Conservation (phyloP, 331 rosid genomes). For the Pyrus hybrid region DNA sequence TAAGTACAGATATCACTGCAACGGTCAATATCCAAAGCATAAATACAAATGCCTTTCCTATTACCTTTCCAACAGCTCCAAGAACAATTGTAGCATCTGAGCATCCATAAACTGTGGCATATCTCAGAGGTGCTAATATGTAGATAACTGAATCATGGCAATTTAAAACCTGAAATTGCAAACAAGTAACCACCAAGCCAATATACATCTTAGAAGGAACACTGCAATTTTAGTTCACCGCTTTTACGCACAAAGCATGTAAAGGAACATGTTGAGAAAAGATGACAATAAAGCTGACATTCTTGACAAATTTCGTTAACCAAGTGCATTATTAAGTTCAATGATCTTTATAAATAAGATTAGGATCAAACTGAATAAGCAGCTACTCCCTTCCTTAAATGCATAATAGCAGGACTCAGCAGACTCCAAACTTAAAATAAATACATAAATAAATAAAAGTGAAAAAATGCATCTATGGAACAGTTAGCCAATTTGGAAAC, state of each 20-base stretch:
- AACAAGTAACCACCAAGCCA: slow-evolving; percentile 15
- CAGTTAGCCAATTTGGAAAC: not conserved
- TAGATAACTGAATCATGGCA: slow-evolving; percentile 91
- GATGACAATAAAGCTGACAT: not conserved
- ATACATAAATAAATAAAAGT: not conserved
- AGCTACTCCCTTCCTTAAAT: not conserved
- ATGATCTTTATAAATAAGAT: not conserved
- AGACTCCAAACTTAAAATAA: no score
- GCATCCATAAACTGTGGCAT: slow-evolving; percentile 90
- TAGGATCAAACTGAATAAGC: not conserved
- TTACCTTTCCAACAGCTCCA: slow-evolving; percentile 99
- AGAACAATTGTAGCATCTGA: slow-evolving; percentile 90
- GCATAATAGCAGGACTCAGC: not conserved
- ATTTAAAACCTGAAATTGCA: slow-evolving; percentile 68
- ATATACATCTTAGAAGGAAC: not conserved
- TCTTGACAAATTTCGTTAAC: not conserved
- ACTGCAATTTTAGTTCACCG: not conserved
- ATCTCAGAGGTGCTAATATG: slow-evolving; percentile 92
- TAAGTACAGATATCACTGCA: not conserved
- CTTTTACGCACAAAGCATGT: not conserved
- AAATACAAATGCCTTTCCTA: not conserved
- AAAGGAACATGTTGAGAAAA: not conserved
- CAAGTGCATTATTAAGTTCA: not conserved
- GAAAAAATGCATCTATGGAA: not conserved
- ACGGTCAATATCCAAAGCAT: not conserved